Conservation (phyloP, 441 rosid genomes). For the Gossypium laxum region DNA sequence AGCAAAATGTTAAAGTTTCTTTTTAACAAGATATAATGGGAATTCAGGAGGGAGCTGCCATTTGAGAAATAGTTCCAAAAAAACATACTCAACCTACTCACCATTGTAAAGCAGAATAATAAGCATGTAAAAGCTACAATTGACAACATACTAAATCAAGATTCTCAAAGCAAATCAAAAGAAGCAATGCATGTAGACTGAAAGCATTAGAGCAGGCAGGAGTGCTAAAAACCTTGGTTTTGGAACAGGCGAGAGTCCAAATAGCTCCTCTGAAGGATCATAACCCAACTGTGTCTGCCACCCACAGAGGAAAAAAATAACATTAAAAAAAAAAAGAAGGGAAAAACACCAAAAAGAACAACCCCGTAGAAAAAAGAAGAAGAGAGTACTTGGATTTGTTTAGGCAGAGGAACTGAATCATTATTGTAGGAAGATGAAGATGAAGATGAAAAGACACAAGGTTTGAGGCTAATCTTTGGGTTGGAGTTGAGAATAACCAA, state of each 20-base stretch:
- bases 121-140: background rate
- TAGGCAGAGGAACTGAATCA: constrained; percentile 30
- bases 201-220: background rate
- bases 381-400: constrained; percentile 33
- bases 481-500: constrained; percentile 19
- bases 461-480: constrained; percentile 23
- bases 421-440: constrained; percentile 28
- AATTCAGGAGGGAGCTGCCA: background rate
- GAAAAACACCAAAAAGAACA: too few relatives aligned
- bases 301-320: constrained; percentile 12
- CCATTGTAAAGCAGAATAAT: background rate
- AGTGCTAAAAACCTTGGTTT: constrained; percentile 39
- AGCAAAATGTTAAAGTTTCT: background rate
- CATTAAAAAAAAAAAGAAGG: background rate
- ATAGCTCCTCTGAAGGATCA: constrained; percentile 71
- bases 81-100: background rate
- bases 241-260: constrained; percentile 50
- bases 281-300: constrained; percentile 39
- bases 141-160: background rate
- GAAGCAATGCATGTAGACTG: background rate
- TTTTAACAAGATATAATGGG: background rate
- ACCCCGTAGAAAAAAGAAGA: background rate
- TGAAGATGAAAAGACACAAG: constrained; percentile 35
- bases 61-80: too few relatives aligned
- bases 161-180: background rate